A percentile compares a stretch with the other conserved stretches of the same genome.
Conservation (phyloP, 2,329 filamentous ascomycete species). For the Orbilia ellipsospora region DNA sequence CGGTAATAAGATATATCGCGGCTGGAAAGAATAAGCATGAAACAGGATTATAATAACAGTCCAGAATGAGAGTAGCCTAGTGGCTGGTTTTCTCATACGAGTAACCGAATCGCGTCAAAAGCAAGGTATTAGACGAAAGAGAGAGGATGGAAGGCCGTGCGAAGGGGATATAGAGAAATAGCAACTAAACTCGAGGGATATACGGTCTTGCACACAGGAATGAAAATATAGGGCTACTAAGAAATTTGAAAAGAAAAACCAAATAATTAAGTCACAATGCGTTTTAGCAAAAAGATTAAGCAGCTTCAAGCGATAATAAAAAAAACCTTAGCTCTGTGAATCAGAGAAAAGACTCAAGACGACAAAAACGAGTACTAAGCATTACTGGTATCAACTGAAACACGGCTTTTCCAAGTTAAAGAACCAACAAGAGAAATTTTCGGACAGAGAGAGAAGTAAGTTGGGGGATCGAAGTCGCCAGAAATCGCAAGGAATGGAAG, state of each 20-base stretch:
- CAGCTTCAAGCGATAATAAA: background rate
- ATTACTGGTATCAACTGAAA: constrained; percentile 40
- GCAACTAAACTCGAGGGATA: background rate
- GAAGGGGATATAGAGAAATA: background rate
- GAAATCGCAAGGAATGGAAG: constrained; percentile 12
- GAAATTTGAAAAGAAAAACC: too few relatives aligned
- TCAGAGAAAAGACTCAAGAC: constrained; percentile 9
- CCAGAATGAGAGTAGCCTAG: constrained; percentile 38
- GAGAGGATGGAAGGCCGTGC: background rate
- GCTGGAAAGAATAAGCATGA: constrained; percentile 1
- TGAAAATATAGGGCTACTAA: too few relatives aligned
- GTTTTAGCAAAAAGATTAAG: too few relatives aligned
- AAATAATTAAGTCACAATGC: too few relatives aligned
- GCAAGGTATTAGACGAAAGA: background rate
- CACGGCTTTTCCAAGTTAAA: constrained; percentile 36
- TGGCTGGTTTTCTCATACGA: constrained; percentile 38
- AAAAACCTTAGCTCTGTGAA: background rate
- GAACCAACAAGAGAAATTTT: constrained; percentile 7
- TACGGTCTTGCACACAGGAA: background rate
- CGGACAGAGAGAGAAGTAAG: background rate
- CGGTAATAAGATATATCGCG: background rate
- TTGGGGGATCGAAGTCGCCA: background rate
- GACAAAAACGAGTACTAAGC: constrained; percentile 13
- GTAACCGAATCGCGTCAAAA: constrained; percentile 36
- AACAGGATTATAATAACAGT: background rate